Conservation (phyloP, 352 stramenopile species). For the Phytopythium kandeliae region DNA sequence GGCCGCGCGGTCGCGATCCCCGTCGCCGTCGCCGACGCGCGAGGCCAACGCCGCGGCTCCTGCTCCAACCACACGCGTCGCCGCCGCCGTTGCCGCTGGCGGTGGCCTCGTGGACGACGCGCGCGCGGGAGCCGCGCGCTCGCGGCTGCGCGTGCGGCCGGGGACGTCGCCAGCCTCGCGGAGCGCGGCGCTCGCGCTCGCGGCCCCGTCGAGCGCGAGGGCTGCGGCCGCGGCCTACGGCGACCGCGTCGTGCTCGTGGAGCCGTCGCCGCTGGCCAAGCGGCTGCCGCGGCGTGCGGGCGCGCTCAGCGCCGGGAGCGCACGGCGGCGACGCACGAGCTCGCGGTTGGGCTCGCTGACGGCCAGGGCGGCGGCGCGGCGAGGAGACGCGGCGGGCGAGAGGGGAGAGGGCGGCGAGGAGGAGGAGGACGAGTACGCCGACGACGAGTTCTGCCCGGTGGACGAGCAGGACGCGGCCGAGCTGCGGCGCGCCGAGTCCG, state of each 20-base stretch:
- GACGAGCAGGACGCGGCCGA: constrained; percentile 13
- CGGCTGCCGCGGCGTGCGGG: constrained; percentile 21
- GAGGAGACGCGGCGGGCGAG: background rate
- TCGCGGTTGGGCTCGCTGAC: constrained; percentile 1
- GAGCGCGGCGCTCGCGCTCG: constrained; percentile 2
- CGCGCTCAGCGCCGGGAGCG: constrained; percentile 20
- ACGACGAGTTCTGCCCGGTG: constrained; percentile 29
- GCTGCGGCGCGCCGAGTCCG: constrained; percentile 14
- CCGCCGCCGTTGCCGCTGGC: background rate
- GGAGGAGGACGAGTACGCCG: constrained; percentile 27
- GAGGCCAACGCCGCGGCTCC: no score
- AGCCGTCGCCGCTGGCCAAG: constrained; percentile 38
- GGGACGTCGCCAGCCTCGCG: background rate
- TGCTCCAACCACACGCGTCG: no score
- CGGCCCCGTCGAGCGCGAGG: constrained; percentile 13
- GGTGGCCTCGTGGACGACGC: background rate
- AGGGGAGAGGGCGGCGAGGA: constrained; percentile 5
- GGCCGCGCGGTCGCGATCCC: background rate
- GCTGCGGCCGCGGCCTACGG: constrained; percentile 27
- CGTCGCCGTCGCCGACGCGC: background rate
- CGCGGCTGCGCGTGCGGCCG: no score
- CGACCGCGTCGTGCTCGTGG: constrained; percentile 29
- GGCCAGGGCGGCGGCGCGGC: background rate
- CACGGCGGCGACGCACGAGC: constrained; percentile 14
- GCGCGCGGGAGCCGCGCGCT: no score